A percentile compares a stretch with the other conserved stretches of the same genome.
These are phyloP conservation scores for Fusarium tupiense DNA, from an alignment of 2,329 filamentous ascomycete genomes.

Conservation along the genomic window DNA sequence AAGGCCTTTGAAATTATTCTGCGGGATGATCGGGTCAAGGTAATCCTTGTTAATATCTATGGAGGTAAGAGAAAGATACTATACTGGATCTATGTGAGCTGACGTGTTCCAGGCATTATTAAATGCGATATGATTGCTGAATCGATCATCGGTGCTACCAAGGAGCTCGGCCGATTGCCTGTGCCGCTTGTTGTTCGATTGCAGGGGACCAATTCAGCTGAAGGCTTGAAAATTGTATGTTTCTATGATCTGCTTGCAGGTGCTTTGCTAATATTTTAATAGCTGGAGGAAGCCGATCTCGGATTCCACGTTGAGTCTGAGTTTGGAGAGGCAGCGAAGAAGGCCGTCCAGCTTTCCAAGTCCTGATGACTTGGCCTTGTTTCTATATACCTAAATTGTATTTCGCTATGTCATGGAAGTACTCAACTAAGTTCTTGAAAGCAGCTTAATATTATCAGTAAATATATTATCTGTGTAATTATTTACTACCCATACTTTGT, in stretches of 20 bases:
- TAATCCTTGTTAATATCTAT: slow-evolving; percentile 2
- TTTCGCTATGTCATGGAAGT: fast-evolving
- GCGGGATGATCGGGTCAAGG: neutral
- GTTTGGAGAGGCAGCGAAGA: neutral
- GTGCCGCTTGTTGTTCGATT: slow-evolving; percentile 5
- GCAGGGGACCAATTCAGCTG: neutral
- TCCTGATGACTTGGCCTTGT: neutral
- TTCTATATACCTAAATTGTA: neutral
- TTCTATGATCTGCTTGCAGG: fast-evolving
- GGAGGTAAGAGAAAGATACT: neutral
- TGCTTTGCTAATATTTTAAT: neutral
- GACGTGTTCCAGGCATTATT: neutral
- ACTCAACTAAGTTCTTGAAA: fast-evolving
- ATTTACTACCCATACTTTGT: neutral
- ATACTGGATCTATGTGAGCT: too few species aligned
- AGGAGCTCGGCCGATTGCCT: neutral
- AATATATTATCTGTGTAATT: fast-evolving
- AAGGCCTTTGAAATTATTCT: slow-evolving; percentile 15
- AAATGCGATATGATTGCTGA: slow-evolving; percentile 6
- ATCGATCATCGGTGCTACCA: neutral
- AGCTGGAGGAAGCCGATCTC: neutral
- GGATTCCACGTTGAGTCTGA: neutral
- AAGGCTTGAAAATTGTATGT: neutral
- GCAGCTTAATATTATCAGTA: fast-evolving
- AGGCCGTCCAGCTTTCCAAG: neutral